phyloP scores from a whole-genome alignment of 352 stramenopile species.

The Phytophthora hibernalis region DNA sequence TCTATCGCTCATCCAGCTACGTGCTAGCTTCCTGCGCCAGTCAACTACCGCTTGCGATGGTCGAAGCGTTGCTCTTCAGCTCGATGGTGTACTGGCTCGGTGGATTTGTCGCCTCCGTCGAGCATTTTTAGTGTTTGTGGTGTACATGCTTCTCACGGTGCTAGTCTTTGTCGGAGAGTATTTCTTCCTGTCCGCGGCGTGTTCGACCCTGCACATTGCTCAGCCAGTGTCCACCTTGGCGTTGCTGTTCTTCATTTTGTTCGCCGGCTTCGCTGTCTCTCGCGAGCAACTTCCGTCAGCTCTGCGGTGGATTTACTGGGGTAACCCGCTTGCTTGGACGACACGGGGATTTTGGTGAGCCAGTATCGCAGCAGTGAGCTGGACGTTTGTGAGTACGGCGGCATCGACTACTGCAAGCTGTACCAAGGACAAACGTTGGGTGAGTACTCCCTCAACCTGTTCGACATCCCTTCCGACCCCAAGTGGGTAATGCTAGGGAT shows the following conservation, averaged over 20 bases:
- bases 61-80: conserved; percentile 81
- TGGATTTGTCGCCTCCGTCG: conserved; percentile 47
- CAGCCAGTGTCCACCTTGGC: conserved; percentile 49
- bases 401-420: conserved; percentile 49
- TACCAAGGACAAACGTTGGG: conserved; percentile 43
- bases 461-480: conserved; percentile 46
- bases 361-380: conserved; percentile 49
- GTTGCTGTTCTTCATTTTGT: conserved; percentile 56
- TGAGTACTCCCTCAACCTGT: too few species aligned
- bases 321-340: conserved; percentile 63
- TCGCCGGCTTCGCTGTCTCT: conserved; percentile 64
- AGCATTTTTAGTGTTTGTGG: conserved; percentile 48
- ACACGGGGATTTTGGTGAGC: conserved; percentile 47
- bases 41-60: conserved; percentile 48
- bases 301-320: conserved; percentile 64
- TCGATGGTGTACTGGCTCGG: conserved; percentile 84
- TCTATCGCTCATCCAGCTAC: conserved; percentile 83
- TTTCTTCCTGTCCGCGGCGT: conserved; percentile 43
- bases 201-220: conserved; percentile 51
- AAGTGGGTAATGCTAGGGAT: conserved; percentile 48
- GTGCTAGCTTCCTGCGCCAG: conserved; percentile 53
- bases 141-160: conserved; percentile 56
- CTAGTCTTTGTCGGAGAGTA: conserved; percentile 56
- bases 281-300: conserved; percentile 44
- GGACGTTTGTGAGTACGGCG: conserved; percentile 43